Conservation (phyloP, 495 filamentous ascomycete species). For the Glutinoglossum americanum region DNA sequence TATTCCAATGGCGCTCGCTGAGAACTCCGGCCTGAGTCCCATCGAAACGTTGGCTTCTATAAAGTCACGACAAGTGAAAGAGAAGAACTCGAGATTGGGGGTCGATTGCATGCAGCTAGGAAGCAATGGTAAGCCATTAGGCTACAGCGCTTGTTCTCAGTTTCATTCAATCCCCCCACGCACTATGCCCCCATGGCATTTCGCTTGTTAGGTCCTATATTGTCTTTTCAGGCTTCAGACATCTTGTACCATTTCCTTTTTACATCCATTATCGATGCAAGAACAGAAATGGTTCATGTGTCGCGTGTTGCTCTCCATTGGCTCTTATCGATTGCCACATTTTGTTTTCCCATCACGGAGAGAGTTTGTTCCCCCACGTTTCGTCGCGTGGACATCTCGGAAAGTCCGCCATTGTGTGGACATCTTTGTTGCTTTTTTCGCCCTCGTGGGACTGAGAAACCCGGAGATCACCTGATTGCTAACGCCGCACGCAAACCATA, state of each 20-base stretch:
- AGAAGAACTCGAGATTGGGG: conserved; percentile 63
- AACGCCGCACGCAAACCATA: conserved; percentile 10
- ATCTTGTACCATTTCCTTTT: neutral
- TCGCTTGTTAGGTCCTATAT: neutral
- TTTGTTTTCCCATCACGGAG: neutral
- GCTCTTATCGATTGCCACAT: neutral
- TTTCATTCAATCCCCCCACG: neutral
- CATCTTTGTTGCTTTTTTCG: neutral
- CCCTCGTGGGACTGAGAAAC: neutral
- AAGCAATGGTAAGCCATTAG: conserved; percentile 42
- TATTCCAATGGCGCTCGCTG: conserved; percentile 87
- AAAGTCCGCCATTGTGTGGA: neutral
- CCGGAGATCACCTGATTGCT: conserved; percentile 6
- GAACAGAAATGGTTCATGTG: neutral
- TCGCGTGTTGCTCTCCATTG: neutral
- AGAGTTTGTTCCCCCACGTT: neutral
- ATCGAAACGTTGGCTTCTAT: conserved; percentile 87
- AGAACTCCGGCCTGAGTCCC: conserved; percentile 89
- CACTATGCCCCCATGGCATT: neutral
- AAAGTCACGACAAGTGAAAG: conserved; percentile 88
- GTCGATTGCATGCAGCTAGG: conserved; percentile 96
- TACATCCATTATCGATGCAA: neutral
- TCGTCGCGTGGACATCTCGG: neutral
- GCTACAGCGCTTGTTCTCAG: neutral
- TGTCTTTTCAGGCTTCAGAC: neutral